These are phyloP conservation scores for Rhizopogon sp. DNA, from an alignment of 768 basidiomycete species.

Conservation along the genomic window DNA sequence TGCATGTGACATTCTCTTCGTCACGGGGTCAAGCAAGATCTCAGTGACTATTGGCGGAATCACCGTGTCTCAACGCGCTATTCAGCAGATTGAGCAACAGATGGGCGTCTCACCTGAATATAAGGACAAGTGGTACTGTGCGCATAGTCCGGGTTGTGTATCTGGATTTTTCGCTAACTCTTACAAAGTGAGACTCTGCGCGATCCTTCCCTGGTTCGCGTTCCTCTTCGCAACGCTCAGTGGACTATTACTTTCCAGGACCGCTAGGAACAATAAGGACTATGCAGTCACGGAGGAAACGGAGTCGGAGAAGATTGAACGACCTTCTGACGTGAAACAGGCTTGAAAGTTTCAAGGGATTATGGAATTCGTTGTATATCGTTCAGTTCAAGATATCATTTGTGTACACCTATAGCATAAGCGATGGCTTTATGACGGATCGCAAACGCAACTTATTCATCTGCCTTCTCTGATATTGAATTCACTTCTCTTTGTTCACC, in stretches of 20 bases:
- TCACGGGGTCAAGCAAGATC: slow-evolving; percentile 37
- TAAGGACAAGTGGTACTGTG: slow-evolving; percentile 39
- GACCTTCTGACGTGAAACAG: not conserved
- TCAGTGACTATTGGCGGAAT: slow-evolving; percentile 34
- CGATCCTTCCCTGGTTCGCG: slow-evolving; percentile 49
- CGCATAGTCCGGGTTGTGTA: slow-evolving; percentile 14
- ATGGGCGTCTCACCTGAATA: slow-evolving; percentile 39
- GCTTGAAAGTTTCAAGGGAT: not conserved
- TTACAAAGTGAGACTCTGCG: slow-evolving; percentile 37
- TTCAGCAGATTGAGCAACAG: slow-evolving; percentile 31
- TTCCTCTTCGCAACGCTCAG: slow-evolving; percentile 34
- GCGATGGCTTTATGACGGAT: not conserved
- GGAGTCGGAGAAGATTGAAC: not conserved
- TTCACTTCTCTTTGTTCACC: not conserved
- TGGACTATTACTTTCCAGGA: slow-evolving; percentile 27
- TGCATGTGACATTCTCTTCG: slow-evolving; percentile 38
- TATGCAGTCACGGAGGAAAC: not conserved
- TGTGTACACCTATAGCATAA: not conserved
- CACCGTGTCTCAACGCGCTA: slow-evolving; percentile 27
- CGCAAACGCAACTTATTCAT: not conserved
- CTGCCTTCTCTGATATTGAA: not conserved
- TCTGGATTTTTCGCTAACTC: not conserved
- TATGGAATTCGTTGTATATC: not conserved
- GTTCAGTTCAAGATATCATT: not conserved
- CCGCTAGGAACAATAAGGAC: slow-evolving; percentile 11